Conservation (phyloP, 805 yeast species). For the Myxozyma monticola region DNA sequence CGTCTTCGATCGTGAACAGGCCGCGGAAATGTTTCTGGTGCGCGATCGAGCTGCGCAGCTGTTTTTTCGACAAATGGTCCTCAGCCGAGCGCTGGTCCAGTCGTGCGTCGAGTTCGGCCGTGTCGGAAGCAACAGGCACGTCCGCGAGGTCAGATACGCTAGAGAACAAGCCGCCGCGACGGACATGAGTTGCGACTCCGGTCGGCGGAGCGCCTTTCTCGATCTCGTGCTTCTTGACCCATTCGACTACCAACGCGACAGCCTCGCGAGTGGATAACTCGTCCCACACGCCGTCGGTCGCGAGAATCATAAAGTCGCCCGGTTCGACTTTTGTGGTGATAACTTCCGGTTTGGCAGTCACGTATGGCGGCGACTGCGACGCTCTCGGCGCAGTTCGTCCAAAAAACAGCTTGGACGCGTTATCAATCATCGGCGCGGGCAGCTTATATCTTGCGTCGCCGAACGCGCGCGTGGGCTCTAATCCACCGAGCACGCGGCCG, state of each 20-base stretch:
- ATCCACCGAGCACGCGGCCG: constrained; percentile 88
- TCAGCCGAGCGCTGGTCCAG: constrained; percentile 5
- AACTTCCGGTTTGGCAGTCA: constrained; percentile 88
- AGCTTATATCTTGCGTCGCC: constrained; percentile 96
- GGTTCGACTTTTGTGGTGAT: constrained; percentile 75
- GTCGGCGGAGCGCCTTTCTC: constrained; percentile 58
- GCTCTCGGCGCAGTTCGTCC: constrained; percentile 70
- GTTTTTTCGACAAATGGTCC: neutral
- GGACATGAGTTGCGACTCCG: constrained; percentile 12
- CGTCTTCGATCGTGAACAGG: constrained; percentile 59
- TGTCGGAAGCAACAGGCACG: constrained; percentile 11
- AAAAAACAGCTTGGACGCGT: constrained; percentile 71
- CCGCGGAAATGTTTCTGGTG: constrained; percentile 21
- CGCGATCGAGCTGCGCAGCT: constrained; percentile 4
- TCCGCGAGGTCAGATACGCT: constrained; percentile 19
- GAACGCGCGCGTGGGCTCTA: constrained; percentile 95
- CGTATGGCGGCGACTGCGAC: constrained; percentile 89
- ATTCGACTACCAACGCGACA: constrained; percentile 84
- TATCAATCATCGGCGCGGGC: constrained; percentile 70
- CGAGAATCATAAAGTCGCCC: constrained; percentile 86
- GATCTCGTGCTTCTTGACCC: constrained; percentile 79
- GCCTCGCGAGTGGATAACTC: constrained; percentile 89
- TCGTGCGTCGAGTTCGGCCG: constrained; percentile 15
- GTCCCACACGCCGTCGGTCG: constrained; percentile 92
- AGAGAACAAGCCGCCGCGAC: constrained; percentile 21